Conservation (phyloP, 2,329 filamentous ascomycete species). For the Penicillium verrucosum region DNA sequence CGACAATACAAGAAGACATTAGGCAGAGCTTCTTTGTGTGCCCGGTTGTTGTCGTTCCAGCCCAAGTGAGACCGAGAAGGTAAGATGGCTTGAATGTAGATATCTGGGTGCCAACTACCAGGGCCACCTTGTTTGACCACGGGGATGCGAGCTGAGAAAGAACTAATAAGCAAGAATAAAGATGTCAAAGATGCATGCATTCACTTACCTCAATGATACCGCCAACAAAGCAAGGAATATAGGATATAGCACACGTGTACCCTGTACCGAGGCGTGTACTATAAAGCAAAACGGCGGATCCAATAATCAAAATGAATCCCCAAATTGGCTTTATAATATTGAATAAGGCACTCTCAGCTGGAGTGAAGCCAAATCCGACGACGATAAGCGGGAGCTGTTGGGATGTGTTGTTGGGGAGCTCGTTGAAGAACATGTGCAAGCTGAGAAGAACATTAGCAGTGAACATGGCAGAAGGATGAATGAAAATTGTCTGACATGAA, state of each 20-base stretch:
- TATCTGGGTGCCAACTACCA: neutral
- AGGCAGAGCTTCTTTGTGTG: neutral
- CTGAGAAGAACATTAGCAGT: no score
- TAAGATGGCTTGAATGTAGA: neutral
- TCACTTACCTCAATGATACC: neutral
- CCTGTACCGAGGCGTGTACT: neutral
- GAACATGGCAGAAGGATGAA: no score
- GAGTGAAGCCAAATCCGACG: neutral
- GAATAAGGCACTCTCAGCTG: neutral
- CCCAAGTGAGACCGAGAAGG: neutral
- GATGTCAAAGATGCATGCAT: neutral
- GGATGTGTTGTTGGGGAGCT: no score
- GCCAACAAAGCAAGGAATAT: neutral
- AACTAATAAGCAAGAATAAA: neutral
- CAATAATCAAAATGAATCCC: neutral
- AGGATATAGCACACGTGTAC: neutral
- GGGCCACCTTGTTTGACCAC: neutral
- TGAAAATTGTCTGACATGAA: no score
- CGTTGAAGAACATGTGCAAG: no score
- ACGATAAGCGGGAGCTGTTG: neutral
- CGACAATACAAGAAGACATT: neutral
- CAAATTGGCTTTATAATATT: neutral
- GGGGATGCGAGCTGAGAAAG: neutral
- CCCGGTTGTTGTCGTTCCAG: neutral
- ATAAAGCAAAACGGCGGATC: neutral